phyloP scores from a whole-genome alignment of 2,329 filamentous ascomycete species.

The Paracorniculantispora psalliotae region DNA sequence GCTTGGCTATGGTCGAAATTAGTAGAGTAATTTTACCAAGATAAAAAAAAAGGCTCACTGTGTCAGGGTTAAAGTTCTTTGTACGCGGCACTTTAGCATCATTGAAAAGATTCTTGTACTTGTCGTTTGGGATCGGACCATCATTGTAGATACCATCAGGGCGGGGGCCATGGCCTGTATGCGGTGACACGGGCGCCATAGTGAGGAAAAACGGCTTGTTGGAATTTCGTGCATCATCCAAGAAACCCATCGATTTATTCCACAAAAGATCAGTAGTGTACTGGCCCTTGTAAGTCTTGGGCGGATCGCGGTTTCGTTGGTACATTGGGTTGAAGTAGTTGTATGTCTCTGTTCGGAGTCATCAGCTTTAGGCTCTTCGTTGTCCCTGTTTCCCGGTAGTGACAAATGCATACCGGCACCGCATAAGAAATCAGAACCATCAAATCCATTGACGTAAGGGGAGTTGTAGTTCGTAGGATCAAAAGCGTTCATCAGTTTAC shows the following conservation, averaged over 20 bases:
- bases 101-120: slow-evolving; percentile 59
- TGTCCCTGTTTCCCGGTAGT: too few relatives aligned
- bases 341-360: too few relatives aligned
- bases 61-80: slow-evolving; percentile 61
- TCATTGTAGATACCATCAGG: not conserved
- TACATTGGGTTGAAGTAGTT: too few relatives aligned
- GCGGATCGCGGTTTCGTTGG: too few relatives aligned
- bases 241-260: slow-evolving; percentile 52
- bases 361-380: too few relatives aligned
- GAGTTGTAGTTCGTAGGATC: not conserved
- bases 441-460: too few relatives aligned
- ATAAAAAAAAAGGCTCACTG: too few relatives aligned
- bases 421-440: not conserved
- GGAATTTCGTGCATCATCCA: slow-evolving; percentile 53
- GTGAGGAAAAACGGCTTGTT: slow-evolving; percentile 62
- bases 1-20: not conserved
- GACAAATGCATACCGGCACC: not conserved
- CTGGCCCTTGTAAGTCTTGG: not conserved
- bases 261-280: slow-evolving; percentile 18
- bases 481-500: too few relatives aligned
- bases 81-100: slow-evolving; percentile 56
- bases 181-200: slow-evolving; percentile 62
- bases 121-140: slow-evolving; percentile 50
- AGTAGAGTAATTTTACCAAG: too few relatives aligned
- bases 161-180: slow-evolving; percentile 25